phyloP scores from a whole-genome alignment of 164 flowering plant genomes.

The Tinospora cordifolia region DNA sequence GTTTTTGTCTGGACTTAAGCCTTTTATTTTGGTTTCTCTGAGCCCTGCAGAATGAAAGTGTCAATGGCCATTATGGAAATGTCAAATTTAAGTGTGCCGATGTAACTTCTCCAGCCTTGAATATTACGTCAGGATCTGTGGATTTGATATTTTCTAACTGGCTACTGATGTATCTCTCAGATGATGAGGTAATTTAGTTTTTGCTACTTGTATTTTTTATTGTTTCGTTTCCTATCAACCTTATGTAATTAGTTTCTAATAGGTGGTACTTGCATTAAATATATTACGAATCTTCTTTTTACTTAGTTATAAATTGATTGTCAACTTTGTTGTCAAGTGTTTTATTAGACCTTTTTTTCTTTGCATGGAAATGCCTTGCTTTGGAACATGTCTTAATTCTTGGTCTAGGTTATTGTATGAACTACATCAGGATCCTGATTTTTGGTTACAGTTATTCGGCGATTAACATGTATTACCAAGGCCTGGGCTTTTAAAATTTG shows the following conservation, averaged over 20 bases:
- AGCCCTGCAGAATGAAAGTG: constrained; percentile 61
- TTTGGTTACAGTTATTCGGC: too few relatives aligned
- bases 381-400: neutral
- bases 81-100: constrained; percentile 85
- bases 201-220: neutral
- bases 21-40: constrained; percentile 5
- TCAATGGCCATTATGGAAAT: constrained; percentile 74
- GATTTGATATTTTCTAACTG: constrained; percentile 91
- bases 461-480: too few relatives aligned
- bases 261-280: neutral
- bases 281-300: neutral
- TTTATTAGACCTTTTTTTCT: too few relatives aligned
- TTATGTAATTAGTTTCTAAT: neutral
- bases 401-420: too few relatives aligned
- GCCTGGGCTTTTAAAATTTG: too few relatives aligned
- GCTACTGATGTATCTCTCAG: constrained; percentile 92
- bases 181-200: constrained; percentile 53
- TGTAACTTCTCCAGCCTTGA: constrained; percentile 72
- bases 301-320: neutral
- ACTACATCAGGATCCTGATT: too few relatives aligned
- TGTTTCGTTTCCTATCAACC: neutral
- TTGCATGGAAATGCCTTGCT: neutral
- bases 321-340: neutral
- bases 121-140: constrained; percentile 52
- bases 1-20: neutral